Conservation (phyloP, 768 basidiomycete genomes). For the Suillus ampliporus region DNA sequence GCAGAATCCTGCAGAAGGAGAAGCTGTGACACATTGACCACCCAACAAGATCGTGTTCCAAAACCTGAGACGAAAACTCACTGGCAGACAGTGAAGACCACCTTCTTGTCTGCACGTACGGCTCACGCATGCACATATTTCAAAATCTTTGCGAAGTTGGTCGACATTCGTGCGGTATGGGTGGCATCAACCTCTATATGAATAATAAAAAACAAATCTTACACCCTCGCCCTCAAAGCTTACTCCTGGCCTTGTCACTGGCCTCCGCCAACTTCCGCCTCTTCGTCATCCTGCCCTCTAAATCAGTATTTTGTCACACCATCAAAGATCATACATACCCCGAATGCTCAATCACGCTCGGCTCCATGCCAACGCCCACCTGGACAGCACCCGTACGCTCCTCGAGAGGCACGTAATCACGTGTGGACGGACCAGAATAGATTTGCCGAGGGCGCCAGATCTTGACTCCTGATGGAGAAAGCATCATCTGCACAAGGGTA, state of each 20-base stretch:
- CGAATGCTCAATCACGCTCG: slow-evolving; percentile 70
- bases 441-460: slow-evolving; percentile 93
- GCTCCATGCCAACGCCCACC: slow-evolving; percentile 56
- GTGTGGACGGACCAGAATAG: slow-evolving; percentile 76
- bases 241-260: slow-evolving; percentile 31
- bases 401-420: slow-evolving; percentile 74
- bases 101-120: too few relatives aligned
- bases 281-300: slow-evolving; percentile 33
- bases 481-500: slow-evolving; percentile 72
- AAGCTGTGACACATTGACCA: background rate
- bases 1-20: background rate
- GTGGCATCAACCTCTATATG: background rate
- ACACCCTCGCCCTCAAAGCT: slow-evolving; percentile 16
- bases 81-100: too few relatives aligned
- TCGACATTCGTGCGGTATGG: background rate
- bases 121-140: too few relatives aligned
- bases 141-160: background rate
- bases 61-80: background rate
- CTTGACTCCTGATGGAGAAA: slow-evolving; percentile 87
- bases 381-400: slow-evolving; percentile 57
- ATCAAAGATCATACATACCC: slow-evolving; percentile 57
- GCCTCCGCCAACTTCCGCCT: slow-evolving; percentile 36
- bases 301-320: slow-evolving; percentile 9
- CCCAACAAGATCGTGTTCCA: too few relatives aligned
- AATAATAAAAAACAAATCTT: background rate